A percentile compares a stretch with the other conserved stretches of the same genome.
Conservation (phyloP, 345 rosid genomes). For the Dimocarpus longan region DNA sequence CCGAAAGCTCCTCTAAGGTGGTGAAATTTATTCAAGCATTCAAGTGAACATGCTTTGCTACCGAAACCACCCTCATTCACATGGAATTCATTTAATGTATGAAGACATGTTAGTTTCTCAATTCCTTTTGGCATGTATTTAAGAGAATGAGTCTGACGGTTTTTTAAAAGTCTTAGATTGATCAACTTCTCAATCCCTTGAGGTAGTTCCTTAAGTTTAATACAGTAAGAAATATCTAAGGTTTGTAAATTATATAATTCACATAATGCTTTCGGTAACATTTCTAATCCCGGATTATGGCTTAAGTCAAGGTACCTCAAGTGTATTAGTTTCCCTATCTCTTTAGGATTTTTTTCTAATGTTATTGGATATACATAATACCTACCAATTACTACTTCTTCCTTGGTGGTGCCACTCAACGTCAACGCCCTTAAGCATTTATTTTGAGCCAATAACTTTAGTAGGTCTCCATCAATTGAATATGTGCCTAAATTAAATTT, state of each 20-base stretch:
- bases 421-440: no score
- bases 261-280: conserved; percentile 23
- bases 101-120: conserved; percentile 2
- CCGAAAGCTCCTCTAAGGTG: no score
- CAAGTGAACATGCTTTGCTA: not conserved
- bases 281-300: not conserved
- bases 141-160: not conserved
- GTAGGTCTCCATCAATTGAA: no score
- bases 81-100: no score
- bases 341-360: conserved; percentile 15
- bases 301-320: conserved; percentile 28
- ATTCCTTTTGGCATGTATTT: conserved; percentile 16
- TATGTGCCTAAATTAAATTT: no score
- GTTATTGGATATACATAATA: not conserved
- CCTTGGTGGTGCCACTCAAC: no score
- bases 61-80: not conserved
- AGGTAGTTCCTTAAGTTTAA: conserved; percentile 6
- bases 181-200: conserved; percentile 16
- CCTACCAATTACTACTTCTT: no score
- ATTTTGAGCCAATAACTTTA: no score
- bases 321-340: conserved; percentile 18
- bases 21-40: not conserved
- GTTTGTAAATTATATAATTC: conserved; percentile 23
- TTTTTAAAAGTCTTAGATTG: conserved; percentile 19
- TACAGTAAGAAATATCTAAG: not conserved